Conservation (phyloP, 129 eudicot species). For the Pulicaria dysenterica region DNA sequence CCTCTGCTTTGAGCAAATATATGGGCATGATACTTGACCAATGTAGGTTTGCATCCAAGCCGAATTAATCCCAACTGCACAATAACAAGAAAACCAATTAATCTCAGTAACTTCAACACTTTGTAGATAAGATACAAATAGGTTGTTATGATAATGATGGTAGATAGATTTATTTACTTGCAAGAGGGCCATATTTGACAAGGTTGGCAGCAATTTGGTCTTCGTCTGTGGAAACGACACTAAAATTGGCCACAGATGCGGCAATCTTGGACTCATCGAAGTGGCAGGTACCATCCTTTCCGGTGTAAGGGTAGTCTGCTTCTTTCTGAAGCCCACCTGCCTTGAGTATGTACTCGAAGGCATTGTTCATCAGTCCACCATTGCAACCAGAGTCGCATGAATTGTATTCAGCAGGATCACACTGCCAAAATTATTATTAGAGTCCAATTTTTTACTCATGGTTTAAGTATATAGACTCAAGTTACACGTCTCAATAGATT, state of each 20-base stretch:
- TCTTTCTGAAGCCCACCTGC: slow-evolving; percentile 74
- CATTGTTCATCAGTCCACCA: slow-evolving; percentile 91
- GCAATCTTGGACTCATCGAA: slow-evolving; percentile 69
- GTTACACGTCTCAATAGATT: no score
- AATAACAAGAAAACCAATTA: neutral
- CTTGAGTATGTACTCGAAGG: slow-evolving; percentile 74
- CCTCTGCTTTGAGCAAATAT: slow-evolving; percentile 53
- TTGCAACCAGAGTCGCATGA: slow-evolving; percentile 84
- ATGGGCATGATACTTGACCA: slow-evolving; percentile 85
- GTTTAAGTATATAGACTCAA: no score
- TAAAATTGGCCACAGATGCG: slow-evolving; percentile 78
- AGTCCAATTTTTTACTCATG: neutral
- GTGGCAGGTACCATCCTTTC: slow-evolving; percentile 64
- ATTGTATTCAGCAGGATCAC: slow-evolving; percentile 64
- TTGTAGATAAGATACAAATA: neutral
- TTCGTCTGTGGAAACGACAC: slow-evolving; percentile 67
- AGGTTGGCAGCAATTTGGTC: slow-evolving; percentile 91
- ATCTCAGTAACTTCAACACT: no score
- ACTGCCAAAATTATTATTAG: slow-evolving; percentile 38
- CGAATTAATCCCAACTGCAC: slow-evolving; percentile 81
- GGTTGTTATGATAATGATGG: neutral
- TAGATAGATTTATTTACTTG: slow-evolving; percentile 48
- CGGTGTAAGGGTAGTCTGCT: slow-evolving; percentile 80
- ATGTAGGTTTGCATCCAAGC: slow-evolving; percentile 90
- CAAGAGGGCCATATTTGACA: slow-evolving; percentile 87